Evolutionary conservation across 2,329 filamentous ascomycete species (phyloP).

Genomic region (Penicillium capsulatum): DNA sequence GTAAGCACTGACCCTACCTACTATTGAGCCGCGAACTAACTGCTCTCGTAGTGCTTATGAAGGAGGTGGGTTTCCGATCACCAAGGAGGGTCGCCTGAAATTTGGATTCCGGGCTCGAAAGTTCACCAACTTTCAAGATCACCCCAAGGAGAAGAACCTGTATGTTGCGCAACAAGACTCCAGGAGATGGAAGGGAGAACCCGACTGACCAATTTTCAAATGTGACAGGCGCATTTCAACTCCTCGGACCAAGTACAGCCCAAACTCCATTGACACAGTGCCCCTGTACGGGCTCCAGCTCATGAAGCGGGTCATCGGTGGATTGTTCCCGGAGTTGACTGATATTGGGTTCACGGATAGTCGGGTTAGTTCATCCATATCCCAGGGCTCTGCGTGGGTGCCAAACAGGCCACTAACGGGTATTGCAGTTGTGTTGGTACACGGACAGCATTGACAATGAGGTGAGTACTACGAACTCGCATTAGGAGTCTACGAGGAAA

Average conservation of each 20-base stretch:
- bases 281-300: slow-evolving; percentile 21
- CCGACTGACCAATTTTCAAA: not conserved
- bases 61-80: slow-evolving; percentile 23
- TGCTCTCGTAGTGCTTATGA: slow-evolving; percentile 9
- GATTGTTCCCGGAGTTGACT: slow-evolving; percentile 19
- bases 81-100: slow-evolving; percentile 22
- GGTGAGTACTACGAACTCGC: slow-evolving; percentile 1
- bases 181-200: not conserved
- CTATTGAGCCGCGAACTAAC: not conserved
- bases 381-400: not conserved
- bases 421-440: slow-evolving; percentile 19
- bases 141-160: slow-evolving; percentile 15
- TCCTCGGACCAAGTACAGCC: slow-evolving; percentile 22
- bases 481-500: not conserved
- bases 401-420: not conserved
- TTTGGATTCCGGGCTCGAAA: slow-evolving; percentile 24
- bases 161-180: slow-evolving; percentile 3
- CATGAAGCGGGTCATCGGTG: slow-evolving; percentile 23
- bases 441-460: slow-evolving; percentile 22
- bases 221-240: slow-evolving; percentile 16
- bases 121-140: slow-evolving; percentile 21
- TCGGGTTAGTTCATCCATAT: slow-evolving; percentile 4
- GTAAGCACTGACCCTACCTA: slow-evolving; percentile 3
- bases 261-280: slow-evolving; percentile 21
- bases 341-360: slow-evolving; percentile 24